Evolutionary conservation across 1,284 basidiomycete species (phyloP), one percentile per base, ranked within the genome.

Genomic region (Ceratobasidium sp.): DNA sequence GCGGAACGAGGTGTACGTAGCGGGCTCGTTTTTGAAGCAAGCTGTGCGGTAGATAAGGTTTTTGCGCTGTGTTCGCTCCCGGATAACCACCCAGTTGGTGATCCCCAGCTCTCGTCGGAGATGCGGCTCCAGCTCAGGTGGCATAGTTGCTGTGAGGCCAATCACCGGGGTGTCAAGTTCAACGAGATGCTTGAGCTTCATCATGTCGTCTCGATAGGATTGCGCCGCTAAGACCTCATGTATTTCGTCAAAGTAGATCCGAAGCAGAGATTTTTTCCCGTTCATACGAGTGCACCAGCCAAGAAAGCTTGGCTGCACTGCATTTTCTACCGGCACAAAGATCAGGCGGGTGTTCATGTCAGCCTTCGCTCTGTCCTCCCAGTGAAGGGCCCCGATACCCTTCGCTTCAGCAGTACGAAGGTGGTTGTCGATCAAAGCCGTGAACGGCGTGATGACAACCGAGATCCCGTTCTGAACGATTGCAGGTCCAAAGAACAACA

Each of bases 161-260:
- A 68, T 18, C 2, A 68, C 23, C 9, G 66, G 66, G 15, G 40
- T 44, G 9, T 26, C 44, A 10, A n/a, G 18, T 26, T 23, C 9
- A 26, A 23, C 49, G 18, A 68, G 44, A 13, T 3, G 4, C 46
- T 51, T 9, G 20, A 68, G 12, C 6, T 49, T 3, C 9, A 3
- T 49, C 66, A 68, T 49, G 12, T 12, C 20, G 15, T 46, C 23
- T n/a, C 66, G 66, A 20, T 49, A 68, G 20, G 12, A 12, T 9
- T 23, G n/a, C 7, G 9, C 23, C 6, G 18, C 26, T 23, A 68
- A 9, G 5, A 28, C 33, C 23, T 49, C 33, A 20, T 68, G 66
- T 13, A 13, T 44, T 20, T 68, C 66, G 66, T 68, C 66, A 26
- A 68, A 26, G n/a, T 40, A 44, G 15, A 68, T 68, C 12, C 66